Conservation (phyloP, 108 stramenopile species). For the Nitzschia palea region DNA sequence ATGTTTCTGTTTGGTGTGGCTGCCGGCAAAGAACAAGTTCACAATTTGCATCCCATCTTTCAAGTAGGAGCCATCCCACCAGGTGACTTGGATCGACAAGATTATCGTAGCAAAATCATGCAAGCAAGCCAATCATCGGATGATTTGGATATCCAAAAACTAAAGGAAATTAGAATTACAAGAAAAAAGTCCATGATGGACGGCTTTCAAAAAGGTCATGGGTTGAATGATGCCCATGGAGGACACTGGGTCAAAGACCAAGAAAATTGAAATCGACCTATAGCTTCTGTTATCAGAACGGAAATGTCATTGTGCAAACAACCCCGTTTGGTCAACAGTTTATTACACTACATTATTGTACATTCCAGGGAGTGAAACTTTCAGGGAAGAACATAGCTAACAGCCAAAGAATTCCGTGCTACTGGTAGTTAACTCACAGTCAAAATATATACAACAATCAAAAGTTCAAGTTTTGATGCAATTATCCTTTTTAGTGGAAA, state of each 20-base stretch:
- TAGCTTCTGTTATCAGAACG: too few relatives aligned
- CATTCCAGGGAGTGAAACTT: too few relatives aligned
- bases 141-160: conserved; percentile 16
- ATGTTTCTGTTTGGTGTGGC: conserved; percentile 66
- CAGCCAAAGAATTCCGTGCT: too few relatives aligned
- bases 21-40: conserved; percentile 74
- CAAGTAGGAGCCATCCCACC: conserved; percentile 48
- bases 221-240: conserved; percentile 68
- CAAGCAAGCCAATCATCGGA: conserved; percentile 1
- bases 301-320: too few relatives aligned
- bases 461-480: too few relatives aligned
- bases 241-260: conserved; percentile 65
- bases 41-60: conserved; percentile 77
- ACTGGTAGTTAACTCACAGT: too few relatives aligned
- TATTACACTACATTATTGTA: too few relatives aligned
- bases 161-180: conserved; percentile 19
- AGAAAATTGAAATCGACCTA: conserved; percentile 8
- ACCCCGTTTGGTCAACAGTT: too few relatives aligned
- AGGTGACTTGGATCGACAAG: conserved; percentile 14
- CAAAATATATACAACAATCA: too few relatives aligned
- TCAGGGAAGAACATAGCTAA: too few relatives aligned
- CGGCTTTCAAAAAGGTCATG: conserved; percentile 35
- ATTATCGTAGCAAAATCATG: conserved; percentile 1
- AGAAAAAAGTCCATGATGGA: conserved; percentile 50
- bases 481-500: conserved; percentile 42